Base-by-base conservation (phyloP, 371 early-diverging fungal species). In the Blakeslea trispora region DNA sequence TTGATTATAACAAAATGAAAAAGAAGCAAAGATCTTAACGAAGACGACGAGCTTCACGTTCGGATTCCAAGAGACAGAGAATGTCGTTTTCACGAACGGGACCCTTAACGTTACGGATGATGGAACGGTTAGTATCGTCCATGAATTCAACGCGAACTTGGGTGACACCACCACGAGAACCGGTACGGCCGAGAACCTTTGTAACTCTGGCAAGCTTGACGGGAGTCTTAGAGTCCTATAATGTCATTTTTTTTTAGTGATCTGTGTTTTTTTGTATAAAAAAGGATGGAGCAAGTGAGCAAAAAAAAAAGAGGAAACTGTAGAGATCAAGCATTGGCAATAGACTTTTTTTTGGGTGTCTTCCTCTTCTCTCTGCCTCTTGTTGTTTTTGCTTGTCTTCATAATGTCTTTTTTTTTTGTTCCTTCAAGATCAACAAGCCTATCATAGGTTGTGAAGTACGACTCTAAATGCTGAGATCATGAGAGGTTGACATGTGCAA, bases 31-130 rank as follows among this genome's bases (percentile, higher is more conserved):
- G 53, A 24, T 72, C 28, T 92, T 91, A 96, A 77, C 97, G 91
- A 68, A 97, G 94, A 77, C 98, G 93, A 69, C 98, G 92, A 66
- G 98, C 98, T 81, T 97, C 98, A 86, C 97, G 96, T 85, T 97
- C 98, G 61, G 96, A 94, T 84, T 97, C 98, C 77, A 97, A 87
- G 53, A 97, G 90, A 82, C 94, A 91, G 64, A 97, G 82, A 66
- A 96, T 91, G 76, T 97, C 95, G 87, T 89, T 86, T 55, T 95
- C 96, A 68, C 95, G 92, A 66, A 97, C 97, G 68, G 98, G 98
- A 55, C 98, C 98, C 85, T 93, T 94, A 70, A 97, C 98, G 85
- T 97, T 97, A 77, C 98, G 94, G 82, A 97, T 94, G 84, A 97
- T 95, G 75, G 92, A 90, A 62, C 98, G 95, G 82, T 78, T 76